phyloP scores from a whole-genome alignment of 257 asterid species.

The Mentha longifolia region DNA sequence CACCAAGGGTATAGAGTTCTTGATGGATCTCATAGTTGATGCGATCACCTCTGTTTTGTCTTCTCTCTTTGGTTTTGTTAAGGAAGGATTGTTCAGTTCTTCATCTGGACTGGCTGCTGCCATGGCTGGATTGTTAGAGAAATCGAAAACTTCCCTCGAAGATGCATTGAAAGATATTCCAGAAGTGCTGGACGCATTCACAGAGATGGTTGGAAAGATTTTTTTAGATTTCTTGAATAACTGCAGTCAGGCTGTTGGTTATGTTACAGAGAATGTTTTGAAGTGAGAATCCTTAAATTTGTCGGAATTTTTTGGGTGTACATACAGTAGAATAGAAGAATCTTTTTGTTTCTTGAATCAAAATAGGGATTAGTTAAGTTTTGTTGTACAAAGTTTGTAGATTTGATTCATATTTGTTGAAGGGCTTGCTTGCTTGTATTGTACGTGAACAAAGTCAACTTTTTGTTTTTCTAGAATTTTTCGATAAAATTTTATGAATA shows the following conservation, averaged over 20 bases:
- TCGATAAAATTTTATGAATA: too few relatives aligned
- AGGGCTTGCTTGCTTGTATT: slow-evolving; percentile 7
- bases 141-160: slow-evolving; percentile 39
- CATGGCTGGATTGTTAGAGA: slow-evolving; percentile 44
- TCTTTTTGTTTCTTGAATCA: not conserved
- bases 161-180: slow-evolving; percentile 47
- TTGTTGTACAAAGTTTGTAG: not conserved
- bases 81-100: slow-evolving; percentile 41
- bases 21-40: slow-evolving; percentile 32
- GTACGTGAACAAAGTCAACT: slow-evolving; percentile 16
- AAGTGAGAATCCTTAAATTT: slow-evolving; percentile 13
- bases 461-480: not conserved
- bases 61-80: slow-evolving; percentile 45
- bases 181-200: slow-evolving; percentile 47
- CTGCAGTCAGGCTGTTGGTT: slow-evolving; percentile 54
- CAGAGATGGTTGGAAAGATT: slow-evolving; percentile 47
- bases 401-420: not conserved
- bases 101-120: slow-evolving; percentile 37
- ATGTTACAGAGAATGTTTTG: slow-evolving; percentile 46
- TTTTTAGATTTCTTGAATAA: slow-evolving; percentile 46
- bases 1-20: slow-evolving; percentile 41
- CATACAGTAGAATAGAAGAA: not conserved
- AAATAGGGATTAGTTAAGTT: not conserved
- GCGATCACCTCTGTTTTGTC: slow-evolving; percentile 35
- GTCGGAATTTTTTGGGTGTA: not conserved